Conservation (phyloP, 306 rosid species). For the Erythrophleum fordii region DNA sequence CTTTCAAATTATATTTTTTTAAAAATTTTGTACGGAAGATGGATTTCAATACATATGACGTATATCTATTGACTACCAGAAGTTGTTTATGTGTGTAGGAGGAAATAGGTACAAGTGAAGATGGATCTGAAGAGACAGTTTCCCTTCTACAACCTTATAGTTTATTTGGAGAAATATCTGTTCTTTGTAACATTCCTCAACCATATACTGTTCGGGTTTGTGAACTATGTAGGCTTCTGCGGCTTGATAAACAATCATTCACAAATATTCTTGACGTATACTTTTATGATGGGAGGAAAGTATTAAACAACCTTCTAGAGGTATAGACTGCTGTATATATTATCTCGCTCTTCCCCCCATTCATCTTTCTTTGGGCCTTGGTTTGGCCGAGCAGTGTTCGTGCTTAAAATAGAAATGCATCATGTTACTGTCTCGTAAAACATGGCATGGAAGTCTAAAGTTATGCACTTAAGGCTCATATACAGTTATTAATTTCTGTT, state of each 20-base stretch:
- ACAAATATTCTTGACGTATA: slow-evolving; percentile 81
- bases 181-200: slow-evolving; percentile 96
- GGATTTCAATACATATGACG: not conserved
- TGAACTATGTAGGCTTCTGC: slow-evolving; percentile 82
- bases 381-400: not conserved
- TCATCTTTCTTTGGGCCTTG: slow-evolving; percentile 1
- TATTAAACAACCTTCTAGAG: slow-evolving; percentile 87
- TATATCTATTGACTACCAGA: slow-evolving; percentile 9
- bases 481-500: not conserved
- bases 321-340: slow-evolving; percentile 42
- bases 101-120: slow-evolving; percentile 68
- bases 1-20: not conserved
- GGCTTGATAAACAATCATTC: slow-evolving; percentile 90
- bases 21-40: not conserved
- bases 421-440: not conserved
- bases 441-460: slow-evolving; percentile 19
- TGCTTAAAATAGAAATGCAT: slow-evolving; percentile 21
- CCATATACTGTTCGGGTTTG: slow-evolving; percentile 87
- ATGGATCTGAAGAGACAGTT: slow-evolving; percentile 80
- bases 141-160: slow-evolving; percentile 59
- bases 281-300: slow-evolving; percentile 85
- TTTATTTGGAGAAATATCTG: slow-evolving; percentile 84
- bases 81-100: slow-evolving; percentile 63
- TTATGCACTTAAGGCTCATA: slow-evolving; percentile 20
- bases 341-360: slow-evolving; percentile 1